Conservation (phyloP, 1,284 basidiomycete genomes). For the Boletus hoseneyae region DNA sequence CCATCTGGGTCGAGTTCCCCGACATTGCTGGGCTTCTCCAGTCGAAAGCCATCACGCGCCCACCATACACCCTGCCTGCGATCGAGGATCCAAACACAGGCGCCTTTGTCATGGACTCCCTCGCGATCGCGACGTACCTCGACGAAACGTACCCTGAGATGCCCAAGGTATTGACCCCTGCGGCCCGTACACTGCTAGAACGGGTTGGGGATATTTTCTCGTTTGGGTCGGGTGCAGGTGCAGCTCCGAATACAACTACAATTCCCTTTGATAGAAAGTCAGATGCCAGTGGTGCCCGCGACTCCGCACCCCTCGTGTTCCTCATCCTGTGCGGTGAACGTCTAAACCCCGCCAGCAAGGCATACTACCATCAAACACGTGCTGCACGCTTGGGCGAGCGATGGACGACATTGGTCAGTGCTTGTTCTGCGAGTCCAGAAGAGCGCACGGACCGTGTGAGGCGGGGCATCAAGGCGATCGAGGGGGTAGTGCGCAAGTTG, state of each 20-base stretch:
- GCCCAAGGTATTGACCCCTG: constrained; percentile 18
- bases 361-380: constrained; percentile 22
- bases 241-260: too few species aligned
- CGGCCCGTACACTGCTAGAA: constrained; percentile 1
- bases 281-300: neutral
- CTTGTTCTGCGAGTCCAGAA: constrained; percentile 1
- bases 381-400: constrained; percentile 9
- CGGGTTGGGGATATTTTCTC: constrained; percentile 2
- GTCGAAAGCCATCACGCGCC: constrained; percentile 28
- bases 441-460: constrained; percentile 10
- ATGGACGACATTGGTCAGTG: constrained; percentile 17
- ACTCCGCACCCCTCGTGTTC: constrained; percentile 13
- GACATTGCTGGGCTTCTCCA: constrained; percentile 36
- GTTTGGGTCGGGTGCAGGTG: constrained; percentile 2
- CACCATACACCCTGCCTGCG: constrained; percentile 38
- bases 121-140: constrained; percentile 40
- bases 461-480: constrained; percentile 12
- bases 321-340: constrained; percentile 15
- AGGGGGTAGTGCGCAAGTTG: neutral
- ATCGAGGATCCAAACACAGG: constrained; percentile 33
- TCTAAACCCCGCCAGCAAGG: constrained; percentile 22
- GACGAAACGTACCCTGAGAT: constrained; percentile 42
- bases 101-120: constrained; percentile 34
- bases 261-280: too few species aligned
- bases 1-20: constrained; percentile 39